Base-by-base conservation (phyloP, 2,329 filamentous ascomycete genomes). In the Sodiomyces alkalinus region DNA sequence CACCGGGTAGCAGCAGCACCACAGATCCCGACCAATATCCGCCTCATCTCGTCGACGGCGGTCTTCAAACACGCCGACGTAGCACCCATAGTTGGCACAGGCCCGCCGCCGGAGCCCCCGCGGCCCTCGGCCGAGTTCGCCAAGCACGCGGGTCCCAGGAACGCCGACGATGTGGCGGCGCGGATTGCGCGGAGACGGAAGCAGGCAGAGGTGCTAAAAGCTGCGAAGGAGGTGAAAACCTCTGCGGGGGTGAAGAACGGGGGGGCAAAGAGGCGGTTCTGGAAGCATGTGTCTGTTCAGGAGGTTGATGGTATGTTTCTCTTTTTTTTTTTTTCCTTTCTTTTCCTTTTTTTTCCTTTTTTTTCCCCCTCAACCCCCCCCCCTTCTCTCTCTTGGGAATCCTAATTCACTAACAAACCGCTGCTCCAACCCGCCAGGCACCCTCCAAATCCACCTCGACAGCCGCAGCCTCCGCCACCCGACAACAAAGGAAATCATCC, bases 221-320 rank as follows among this genome's bases (percentile, higher is more conserved):
- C 52, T 28, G 65, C 64, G 5, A 60, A 60, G 39, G 58, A 62
- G 33, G 45, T 67, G 17, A 55, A 26, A 24, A 29, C 27, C 21
- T 41, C 45, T 1, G 43, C 39, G 12, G 39, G 33, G 2, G 41
- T 40, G 18, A 63, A 64, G 37, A 58, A 62, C 2, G 47, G 50
- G 12, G 56, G 49, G 19, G 45, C 68, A 32, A 62, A 75, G 44
- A 80, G 74, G 58, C 68, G 86, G 29, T 94, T 94, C 58, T 96
- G 87, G 87, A 82, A 79, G 51, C 69, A 90, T 46, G 82, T 90
- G 2, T 52, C 64, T 35, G 74, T 94, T 20, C 62, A 67, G 39
- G 70, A 79, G 45, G 64, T 66, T 7, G 58, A 74, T 37, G 75
- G 77, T 80, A 57, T 32, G 53, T 39, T 33, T 23, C 7, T 26